Conservation (phyloP, 768 basidiomycete genomes). For the Hygrocybe coccinea region DNA sequence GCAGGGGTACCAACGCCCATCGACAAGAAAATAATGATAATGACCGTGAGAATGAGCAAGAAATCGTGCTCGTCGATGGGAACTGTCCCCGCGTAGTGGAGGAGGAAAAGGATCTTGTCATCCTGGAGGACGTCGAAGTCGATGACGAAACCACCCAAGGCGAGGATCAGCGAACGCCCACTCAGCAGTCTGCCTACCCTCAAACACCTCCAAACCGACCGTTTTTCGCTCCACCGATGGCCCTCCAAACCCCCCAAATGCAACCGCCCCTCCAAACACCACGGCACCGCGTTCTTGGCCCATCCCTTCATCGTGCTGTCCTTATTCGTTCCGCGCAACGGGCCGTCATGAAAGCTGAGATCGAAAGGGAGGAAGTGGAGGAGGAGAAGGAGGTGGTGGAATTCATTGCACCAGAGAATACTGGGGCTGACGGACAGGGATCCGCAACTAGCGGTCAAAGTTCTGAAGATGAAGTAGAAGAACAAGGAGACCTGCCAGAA, state of each 20-base stretch:
- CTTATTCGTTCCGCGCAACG: constrained; percentile 67
- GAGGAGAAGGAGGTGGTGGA: constrained; percentile 48
- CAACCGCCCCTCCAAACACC: constrained; percentile 33
- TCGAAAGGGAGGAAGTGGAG: constrained; percentile 51
- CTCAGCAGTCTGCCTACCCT: constrained; percentile 1
- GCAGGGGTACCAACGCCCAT: constrained; percentile 6
- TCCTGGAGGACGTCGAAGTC: constrained; percentile 60
- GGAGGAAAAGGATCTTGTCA: constrained; percentile 65
- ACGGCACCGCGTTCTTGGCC: constrained; percentile 33
- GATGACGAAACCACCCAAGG: constrained; percentile 5
- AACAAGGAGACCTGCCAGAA: constrained; percentile 15
- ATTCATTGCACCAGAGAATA: constrained; percentile 5
- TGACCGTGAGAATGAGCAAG: constrained; percentile 41
- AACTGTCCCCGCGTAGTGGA: constrained; percentile 63
- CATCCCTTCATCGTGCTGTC: constrained; percentile 61
- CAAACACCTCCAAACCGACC: constrained; percentile 11
- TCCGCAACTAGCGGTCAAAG: constrained; percentile 35
- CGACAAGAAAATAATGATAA: constrained; percentile 18
- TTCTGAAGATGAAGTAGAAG: constrained; percentile 32
- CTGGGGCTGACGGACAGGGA: constrained; percentile 25
- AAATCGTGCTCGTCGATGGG: constrained; percentile 60
- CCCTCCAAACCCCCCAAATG: constrained; percentile 16
- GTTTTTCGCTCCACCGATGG: constrained; percentile 13
- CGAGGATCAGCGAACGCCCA: constrained; percentile 11
- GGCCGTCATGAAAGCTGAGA: constrained; percentile 47